A percentile compares a stretch with the other conserved stretches of the same genome.
Conservation (phyloP, 495 filamentous ascomycete species). For the Annulohypoxylon moriforme region DNA sequence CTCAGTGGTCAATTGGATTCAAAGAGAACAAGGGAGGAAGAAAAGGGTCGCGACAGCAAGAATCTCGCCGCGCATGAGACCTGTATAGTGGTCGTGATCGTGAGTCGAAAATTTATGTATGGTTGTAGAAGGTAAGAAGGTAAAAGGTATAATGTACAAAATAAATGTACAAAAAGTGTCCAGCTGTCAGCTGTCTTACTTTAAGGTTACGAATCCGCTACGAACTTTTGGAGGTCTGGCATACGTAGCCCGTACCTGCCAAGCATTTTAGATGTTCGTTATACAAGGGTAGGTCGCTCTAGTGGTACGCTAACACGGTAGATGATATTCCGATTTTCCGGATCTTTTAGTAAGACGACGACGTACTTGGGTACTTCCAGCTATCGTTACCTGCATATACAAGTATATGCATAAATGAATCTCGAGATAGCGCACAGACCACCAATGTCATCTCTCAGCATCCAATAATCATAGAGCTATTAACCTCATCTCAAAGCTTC, state of each 20-base stretch:
- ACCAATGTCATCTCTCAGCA: not conserved
- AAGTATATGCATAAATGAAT: not conserved
- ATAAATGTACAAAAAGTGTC: slow-evolving; percentile 7
- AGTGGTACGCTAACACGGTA: slow-evolving; percentile 11
- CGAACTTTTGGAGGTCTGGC: slow-evolving; percentile 41
- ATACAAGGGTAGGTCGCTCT: slow-evolving; percentile 19
- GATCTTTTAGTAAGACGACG: not conserved
- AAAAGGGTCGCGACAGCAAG: slow-evolving; percentile 45
- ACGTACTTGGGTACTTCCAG: not conserved
- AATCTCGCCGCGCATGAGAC: slow-evolving; percentile 45
- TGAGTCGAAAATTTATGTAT: not conserved
- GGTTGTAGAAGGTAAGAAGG: not conserved
- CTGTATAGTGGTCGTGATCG: slow-evolving; percentile 12
- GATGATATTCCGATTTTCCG: slow-evolving; percentile 21
- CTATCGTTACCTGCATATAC: not conserved
- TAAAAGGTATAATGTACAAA: not conserved
- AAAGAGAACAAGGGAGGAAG: slow-evolving; percentile 44
- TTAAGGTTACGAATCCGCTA: slow-evolving; percentile 3
- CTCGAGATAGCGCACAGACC: slow-evolving; percentile 8
- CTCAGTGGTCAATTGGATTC: slow-evolving; percentile 49
- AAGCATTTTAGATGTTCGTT: slow-evolving; percentile 29
- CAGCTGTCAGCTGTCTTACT: slow-evolving; percentile 17
- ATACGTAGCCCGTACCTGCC: slow-evolving; percentile 53
- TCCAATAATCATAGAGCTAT: slow-evolving; percentile 27
- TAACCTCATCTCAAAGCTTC: slow-evolving; percentile 12